These are phyloP conservation scores for Rhizopus delemar DNA, from an alignment of 371 early-diverging fungal genomes.

Conservation along the genomic window DNA sequence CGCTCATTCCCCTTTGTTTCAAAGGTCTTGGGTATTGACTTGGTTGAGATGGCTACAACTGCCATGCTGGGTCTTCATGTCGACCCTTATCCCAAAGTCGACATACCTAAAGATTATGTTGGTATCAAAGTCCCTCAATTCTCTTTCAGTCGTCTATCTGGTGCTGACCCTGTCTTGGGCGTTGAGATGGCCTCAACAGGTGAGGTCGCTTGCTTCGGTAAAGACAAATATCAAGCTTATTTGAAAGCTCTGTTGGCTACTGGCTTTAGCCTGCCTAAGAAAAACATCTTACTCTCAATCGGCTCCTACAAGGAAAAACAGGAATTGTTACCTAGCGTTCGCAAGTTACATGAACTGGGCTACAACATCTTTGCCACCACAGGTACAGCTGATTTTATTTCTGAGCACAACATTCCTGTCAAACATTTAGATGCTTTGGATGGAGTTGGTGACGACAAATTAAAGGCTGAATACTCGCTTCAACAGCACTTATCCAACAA, in stretches of 20 bases:
- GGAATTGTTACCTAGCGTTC: slow-evolving; percentile 87
- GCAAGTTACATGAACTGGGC: slow-evolving; percentile 78
- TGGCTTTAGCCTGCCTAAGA: slow-evolving; percentile 86
- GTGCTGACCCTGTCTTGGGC: slow-evolving; percentile 94
- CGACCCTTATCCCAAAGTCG: slow-evolving; percentile 67
- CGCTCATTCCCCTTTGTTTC: slow-evolving; percentile 95
- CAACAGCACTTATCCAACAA: slow-evolving; percentile 93
- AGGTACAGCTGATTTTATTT: slow-evolving; percentile 94
- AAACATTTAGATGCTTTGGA: slow-evolving; percentile 84
- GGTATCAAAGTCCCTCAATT: slow-evolving; percentile 97
- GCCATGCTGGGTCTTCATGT: slow-evolving; percentile 85
- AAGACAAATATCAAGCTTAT: slow-evolving; percentile 95
- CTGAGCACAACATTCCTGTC: slow-evolving; percentile 88
- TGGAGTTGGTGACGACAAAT: slow-evolving; percentile 51
- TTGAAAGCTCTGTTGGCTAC: slow-evolving; percentile 90
- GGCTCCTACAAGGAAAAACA: slow-evolving; percentile 95
- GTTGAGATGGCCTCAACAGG: slow-evolving; percentile 99
- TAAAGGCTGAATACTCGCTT: slow-evolving; percentile 88
- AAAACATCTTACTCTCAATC: slow-evolving; percentile 89
- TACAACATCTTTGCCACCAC: slow-evolving; percentile 91
- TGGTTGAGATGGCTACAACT: slow-evolving; percentile 91
- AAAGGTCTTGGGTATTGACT: slow-evolving; percentile 87
- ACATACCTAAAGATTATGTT: slow-evolving; percentile 66
- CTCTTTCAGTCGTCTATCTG: slow-evolving; percentile 90
- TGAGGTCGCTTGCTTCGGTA: slow-evolving; percentile 97